Evolutionary conservation across 202 grass and related monocot species (phyloP).

Genomic region (Hordeum pubiflorum): DNA sequence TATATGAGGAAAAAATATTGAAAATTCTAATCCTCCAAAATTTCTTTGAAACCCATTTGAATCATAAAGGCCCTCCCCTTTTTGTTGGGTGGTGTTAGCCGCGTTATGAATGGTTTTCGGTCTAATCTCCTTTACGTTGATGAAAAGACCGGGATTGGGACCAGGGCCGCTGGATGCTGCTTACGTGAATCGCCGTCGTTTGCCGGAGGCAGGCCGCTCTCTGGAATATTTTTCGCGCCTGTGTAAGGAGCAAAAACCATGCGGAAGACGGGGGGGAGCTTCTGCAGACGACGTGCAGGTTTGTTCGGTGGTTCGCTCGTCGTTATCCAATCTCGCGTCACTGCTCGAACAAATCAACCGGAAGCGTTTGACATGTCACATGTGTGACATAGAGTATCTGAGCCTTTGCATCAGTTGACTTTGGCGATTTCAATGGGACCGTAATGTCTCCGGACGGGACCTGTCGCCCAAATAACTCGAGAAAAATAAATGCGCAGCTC

Average conservation of each 20-base stretch:
- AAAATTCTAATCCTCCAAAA: no score
- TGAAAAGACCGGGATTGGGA: no score
- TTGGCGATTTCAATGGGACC: not conserved
- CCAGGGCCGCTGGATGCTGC: no score
- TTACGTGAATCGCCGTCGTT: not conserved
- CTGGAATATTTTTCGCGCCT: no score
- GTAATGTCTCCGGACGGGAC: not conserved
- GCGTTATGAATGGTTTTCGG: no score
- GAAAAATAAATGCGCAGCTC: not conserved
- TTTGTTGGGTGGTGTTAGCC: no score
- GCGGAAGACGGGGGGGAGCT: not conserved
- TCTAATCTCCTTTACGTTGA: no score
- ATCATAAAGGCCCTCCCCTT: no score
- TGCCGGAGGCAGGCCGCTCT: no score
- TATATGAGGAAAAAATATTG: no score
- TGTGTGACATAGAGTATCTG: not conserved
- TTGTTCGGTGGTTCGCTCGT: not conserved
- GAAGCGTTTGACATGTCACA: not conserved
- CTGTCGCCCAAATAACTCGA: not conserved
- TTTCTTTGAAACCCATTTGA: no score
- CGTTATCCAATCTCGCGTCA: not conserved
- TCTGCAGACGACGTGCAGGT: not conserved
- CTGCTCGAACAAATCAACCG: not conserved
- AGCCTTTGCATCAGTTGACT: not conserved
- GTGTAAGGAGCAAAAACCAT: no score